Base-by-base conservation (phyloP, 106 monocot genomes). In the Allium cepa region DNA sequence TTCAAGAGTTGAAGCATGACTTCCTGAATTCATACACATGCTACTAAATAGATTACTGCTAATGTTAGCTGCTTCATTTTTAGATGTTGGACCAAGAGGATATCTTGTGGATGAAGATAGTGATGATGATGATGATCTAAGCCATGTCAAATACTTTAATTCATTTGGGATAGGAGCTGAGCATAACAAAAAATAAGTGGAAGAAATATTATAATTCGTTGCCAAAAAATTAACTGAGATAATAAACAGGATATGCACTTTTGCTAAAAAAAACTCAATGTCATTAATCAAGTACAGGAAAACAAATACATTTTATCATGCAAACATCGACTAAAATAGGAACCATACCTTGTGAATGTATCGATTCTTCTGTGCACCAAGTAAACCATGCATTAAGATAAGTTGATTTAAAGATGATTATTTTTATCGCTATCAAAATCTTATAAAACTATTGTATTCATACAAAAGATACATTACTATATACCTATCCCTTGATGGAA, bases 1-100 rank as follows among this genome's bases (percentile, higher is more conserved):
- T 84, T 92, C 92, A 26, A 99, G 71, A 68, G 97, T 99, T 12
- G 89, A 89, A 16, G 92, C 92, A 81, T 99, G 97, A 74, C 97
- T 92, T 55, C 97, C 97, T 53, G 97, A 87, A 78, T 92, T 92
- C 97, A 99, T 99, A 71, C 81, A 99, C 46, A 72, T 73, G 55
- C 77, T 77, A 17, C 77, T 62, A 46, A 85, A 86, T 17, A 83
- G 50, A 74, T 67, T 71, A 55, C 68, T 66, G 69, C 67, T 74
- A 28, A 79, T 17, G 57, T 74, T 76, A 36, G 79, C 84, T 50
- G 69, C 26, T 56, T 76, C 83, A 67, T 83, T 82, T 71, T 71
- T 82, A 57, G 82, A 68, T 50, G 74, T 69, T 58, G 79, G 59
- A 16, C 67, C 82, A 49, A 83, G 70, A 69, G 79, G 84, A 64